These are phyloP conservation scores for Kwoniella newhampshirensis DNA, from an alignment of 768 basidiomycete species.

Conservation along the genomic window DNA sequence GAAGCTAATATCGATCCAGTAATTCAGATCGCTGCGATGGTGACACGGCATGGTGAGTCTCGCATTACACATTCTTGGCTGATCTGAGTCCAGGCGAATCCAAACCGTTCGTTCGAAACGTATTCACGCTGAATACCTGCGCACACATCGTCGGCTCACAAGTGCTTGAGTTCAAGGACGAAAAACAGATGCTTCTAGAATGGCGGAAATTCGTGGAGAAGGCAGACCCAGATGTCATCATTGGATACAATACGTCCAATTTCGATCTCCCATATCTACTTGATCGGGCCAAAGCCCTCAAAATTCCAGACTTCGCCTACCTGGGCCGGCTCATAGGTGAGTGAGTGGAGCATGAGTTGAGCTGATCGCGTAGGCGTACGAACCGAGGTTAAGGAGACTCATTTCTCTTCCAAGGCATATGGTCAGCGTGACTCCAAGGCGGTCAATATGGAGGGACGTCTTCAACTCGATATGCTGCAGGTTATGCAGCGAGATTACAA, in stretches of 20 bases:
- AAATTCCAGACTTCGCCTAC: conserved; percentile 66
- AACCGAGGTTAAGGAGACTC: conserved; percentile 83
- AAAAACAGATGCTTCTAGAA: conserved; percentile 68
- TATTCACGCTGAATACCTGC: conserved; percentile 93
- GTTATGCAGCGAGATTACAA: conserved; percentile 99
- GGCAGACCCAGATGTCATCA: conserved; percentile 92
- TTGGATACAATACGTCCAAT: conserved; percentile 89
- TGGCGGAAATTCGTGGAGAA: conserved; percentile 88
- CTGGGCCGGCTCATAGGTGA: conserved; percentile 75
- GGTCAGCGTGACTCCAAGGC: conserved; percentile 96
- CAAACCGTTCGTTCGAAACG: conserved; percentile 91
- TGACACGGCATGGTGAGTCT: conserved; percentile 84
- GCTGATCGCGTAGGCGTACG: conserved; percentile 61
- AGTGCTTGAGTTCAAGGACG: conserved; percentile 77
- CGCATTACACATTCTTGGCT: conserved; percentile 9
- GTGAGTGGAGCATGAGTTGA: conserved; percentile 31
- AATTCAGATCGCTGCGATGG: conserved; percentile 99
- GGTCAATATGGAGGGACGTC: conserved; percentile 80
- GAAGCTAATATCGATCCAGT: conserved; percentile 88
- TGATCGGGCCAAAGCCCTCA: conserved; percentile 83
- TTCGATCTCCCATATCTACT: conserved; percentile 97
- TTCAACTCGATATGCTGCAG: conserved; percentile 93
- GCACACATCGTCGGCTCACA: conserved; percentile 97
- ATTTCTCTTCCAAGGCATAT: conserved; percentile 97
- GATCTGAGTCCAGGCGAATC: conserved; percentile 65